phyloP scores from a whole-genome alignment of 169 alveolate species.

The Eimeria praecox region DNA sequence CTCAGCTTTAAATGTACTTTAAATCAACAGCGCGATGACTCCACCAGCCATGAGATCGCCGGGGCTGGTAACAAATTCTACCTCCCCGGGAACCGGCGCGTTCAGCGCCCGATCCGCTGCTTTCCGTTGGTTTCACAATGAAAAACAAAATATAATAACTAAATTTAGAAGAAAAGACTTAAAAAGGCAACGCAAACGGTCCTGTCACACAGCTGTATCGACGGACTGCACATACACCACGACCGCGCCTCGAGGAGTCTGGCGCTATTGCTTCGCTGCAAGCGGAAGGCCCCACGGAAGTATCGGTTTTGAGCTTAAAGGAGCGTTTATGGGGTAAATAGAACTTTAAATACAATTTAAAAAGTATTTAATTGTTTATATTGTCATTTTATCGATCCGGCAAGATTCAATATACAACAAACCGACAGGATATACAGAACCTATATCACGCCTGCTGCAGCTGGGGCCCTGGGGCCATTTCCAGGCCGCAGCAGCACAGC shows the following conservation, averaged over 20 bases:
- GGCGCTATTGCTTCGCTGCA: slow-evolving; percentile 13
- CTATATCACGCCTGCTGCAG: slow-evolving; percentile 2
- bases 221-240: not conserved
- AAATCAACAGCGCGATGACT: not conserved
- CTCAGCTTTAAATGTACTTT: not conserved
- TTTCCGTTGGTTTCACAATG: not conserved
- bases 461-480: slow-evolving; percentile 38
- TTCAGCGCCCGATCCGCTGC: not conserved
- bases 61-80: not conserved
- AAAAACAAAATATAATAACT: not conserved
- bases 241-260: slow-evolving; percentile 46
- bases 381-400: not conserved
- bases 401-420: no score
- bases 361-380: not conserved
- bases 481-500: slow-evolving; percentile 10
- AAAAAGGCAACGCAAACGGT: not conserved
- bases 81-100: not conserved
- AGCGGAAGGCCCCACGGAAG: not conserved
- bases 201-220: not conserved
- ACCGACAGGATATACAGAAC: no score
- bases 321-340: not conserved
- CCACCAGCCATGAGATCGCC: not conserved
- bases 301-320: not conserved
- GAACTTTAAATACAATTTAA: not conserved
- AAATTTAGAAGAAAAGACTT: not conserved